These are phyloP conservation scores for Candida neerlandica DNA, from an alignment of 1,139 yeast genomes.

Conservation along the genomic window DNA sequence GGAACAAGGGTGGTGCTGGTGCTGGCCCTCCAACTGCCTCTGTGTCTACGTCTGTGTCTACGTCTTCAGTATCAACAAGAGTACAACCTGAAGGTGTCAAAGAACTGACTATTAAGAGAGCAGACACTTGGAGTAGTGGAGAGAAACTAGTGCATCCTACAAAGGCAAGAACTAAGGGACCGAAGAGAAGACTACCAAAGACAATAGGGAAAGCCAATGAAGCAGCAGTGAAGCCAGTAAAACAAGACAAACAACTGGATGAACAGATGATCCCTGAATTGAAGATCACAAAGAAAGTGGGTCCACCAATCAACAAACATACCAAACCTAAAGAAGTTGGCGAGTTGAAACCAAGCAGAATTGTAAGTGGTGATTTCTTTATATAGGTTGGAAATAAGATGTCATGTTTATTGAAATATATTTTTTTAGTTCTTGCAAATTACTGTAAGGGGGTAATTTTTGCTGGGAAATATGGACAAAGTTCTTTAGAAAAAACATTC, in stretches of 20 bases:
- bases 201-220: slow-evolving; percentile 17
- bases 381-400: no score
- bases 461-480: no score
- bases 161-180: slow-evolving; percentile 71
- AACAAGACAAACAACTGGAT: background rate
- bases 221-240: background rate
- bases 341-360: slow-evolving; percentile 30
- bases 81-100: slow-evolving; percentile 14
- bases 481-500: no score
- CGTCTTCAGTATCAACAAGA: no score
- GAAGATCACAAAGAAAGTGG: slow-evolving; percentile 17
- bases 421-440: no score
- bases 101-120: slow-evolving; percentile 14
- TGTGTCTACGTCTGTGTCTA: no score
- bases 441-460: no score
- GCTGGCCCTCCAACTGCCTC: no score
- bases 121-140: slow-evolving; percentile 13
- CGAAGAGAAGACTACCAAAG: slow-evolving; percentile 60
- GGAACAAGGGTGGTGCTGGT: background rate
- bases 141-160: slow-evolving; percentile 56
- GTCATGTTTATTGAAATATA: no score
- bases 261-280: background rate
- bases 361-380: slow-evolving; percentile 39
- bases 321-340: slow-evolving; percentile 31
- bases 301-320: slow-evolving; percentile 34